Conservation (phyloP, 257 asterid species). For the Hygrophila difformis region DNA sequence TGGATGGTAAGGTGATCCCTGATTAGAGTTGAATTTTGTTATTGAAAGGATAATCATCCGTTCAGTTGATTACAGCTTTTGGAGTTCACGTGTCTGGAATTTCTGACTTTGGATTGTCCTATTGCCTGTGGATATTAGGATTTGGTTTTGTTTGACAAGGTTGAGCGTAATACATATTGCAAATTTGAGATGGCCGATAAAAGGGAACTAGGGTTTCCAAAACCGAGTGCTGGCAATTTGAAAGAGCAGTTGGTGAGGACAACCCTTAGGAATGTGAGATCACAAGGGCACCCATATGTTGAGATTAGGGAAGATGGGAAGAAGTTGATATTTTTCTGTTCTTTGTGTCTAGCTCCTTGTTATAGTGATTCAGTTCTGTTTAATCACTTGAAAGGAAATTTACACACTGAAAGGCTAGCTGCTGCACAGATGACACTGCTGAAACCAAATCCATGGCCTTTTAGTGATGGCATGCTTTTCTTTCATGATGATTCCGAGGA, state of each 20-base stretch:
- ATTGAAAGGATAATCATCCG: background rate
- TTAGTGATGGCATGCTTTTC: constrained; percentile 79
- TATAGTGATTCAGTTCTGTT: constrained; percentile 58
- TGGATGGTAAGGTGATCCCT: constrained; percentile 7
- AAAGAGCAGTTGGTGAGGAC: constrained; percentile 62
- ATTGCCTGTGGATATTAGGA: constrained; percentile 14
- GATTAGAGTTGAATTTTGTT: background rate
- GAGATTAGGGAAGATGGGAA: constrained; percentile 90
- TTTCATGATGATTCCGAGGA: constrained; percentile 39
- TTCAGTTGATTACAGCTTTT: constrained; percentile 1
- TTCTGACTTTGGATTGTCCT: background rate
- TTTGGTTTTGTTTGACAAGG: constrained; percentile 19
- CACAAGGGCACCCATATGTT: constrained; percentile 74
- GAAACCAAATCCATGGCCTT: constrained; percentile 93
- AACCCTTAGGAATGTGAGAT: constrained; percentile 58
- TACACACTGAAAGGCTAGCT: constrained; percentile 60
- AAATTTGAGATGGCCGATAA: constrained; percentile 36
- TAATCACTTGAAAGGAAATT: constrained; percentile 67
- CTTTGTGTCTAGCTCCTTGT: constrained; percentile 74
- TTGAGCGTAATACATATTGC: constrained; percentile 6
- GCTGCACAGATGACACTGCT: constrained; percentile 66
- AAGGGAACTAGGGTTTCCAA: constrained; percentile 46
- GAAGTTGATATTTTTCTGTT: constrained; percentile 72
- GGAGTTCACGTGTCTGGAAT: background rate
- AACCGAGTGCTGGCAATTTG: constrained; percentile 32